These are phyloP conservation scores for Venturia carpophila DNA, from an alignment of 2,329 filamentous ascomycete species.

Conservation along the genomic window DNA sequence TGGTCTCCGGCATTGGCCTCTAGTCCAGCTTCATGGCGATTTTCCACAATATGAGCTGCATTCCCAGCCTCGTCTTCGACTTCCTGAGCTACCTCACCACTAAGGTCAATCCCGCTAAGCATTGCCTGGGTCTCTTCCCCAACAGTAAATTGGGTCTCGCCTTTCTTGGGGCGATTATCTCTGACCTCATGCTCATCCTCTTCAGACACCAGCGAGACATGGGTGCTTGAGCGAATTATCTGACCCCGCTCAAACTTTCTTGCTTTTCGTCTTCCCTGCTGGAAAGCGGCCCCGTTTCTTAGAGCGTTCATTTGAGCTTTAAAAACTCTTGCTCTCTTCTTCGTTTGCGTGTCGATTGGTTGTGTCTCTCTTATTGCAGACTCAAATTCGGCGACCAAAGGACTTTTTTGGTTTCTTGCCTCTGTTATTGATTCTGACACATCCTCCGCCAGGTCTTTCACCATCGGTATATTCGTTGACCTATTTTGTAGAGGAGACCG, in stretches of 20 bases:
- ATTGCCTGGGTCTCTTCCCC: slow-evolving; percentile 9
- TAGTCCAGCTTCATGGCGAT: neutral
- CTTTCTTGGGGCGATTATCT: neutral
- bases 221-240: slow-evolving; percentile 5
- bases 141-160: slow-evolving; percentile 2
- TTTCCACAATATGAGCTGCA: neutral
- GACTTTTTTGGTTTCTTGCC: neutral
- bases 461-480: neutral
- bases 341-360: slow-evolving; percentile 6
- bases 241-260: neutral
- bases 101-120: neutral
- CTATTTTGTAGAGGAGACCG: neutral
- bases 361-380: neutral
- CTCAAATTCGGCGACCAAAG: neutral
- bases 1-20: neutral
- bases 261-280: neutral
- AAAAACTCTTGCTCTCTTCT: neutral
- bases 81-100: neutral
- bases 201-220: neutral
- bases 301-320: neutral
- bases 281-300: neutral
- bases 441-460: neutral
- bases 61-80: neutral
- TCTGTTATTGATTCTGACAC: neutral
- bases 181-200: neutral